phyloP scores from a whole-genome alignment of 2,329 filamentous ascomycete species.

The Didymosphaeria variabile region DNA sequence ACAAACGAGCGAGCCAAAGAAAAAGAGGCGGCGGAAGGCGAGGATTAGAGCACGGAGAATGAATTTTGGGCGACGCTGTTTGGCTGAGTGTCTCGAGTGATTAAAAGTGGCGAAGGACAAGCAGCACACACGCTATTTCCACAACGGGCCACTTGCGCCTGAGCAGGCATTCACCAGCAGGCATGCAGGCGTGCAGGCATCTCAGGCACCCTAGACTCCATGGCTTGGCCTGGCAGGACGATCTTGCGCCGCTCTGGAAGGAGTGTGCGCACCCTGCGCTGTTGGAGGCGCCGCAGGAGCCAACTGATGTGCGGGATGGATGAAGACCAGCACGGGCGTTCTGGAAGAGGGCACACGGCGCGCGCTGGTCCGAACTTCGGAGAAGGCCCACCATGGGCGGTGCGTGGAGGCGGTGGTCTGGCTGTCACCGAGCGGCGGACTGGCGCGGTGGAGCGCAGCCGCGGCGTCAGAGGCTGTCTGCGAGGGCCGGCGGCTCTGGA shows the following conservation, averaged over 20 bases:
- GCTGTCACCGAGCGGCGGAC: conserved; percentile 15
- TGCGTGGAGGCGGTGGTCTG: conserved; percentile 9
- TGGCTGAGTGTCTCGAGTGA: conserved; percentile 46
- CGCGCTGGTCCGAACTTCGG: conserved; percentile 16
- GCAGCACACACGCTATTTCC: conserved; percentile 40
- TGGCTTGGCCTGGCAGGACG: conserved; percentile 41
- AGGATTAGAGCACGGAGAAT: conserved; percentile 41
- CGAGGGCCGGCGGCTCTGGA: conserved; percentile 20
- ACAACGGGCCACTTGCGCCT: conserved; percentile 30
- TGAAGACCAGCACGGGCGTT: conserved; percentile 25
- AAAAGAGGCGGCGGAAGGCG: conserved; percentile 40
- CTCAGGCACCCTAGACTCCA: not conserved
- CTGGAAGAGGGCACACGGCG: conserved; percentile 16
- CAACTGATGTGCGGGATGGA: conserved; percentile 53
- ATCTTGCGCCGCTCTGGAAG: conserved; percentile 46
- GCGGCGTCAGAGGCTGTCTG: conserved; percentile 30
- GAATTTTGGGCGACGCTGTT: conserved; percentile 44
- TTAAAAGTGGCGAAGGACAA: conserved; percentile 51
- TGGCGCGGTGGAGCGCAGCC: conserved; percentile 12
- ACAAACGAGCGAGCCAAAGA: conserved; percentile 40
- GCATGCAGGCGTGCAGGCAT: conserved; percentile 33
- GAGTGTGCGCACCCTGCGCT: conserved; percentile 37
- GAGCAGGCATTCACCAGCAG: conserved; percentile 40
- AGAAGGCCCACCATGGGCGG: conserved; percentile 26
- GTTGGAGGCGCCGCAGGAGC: conserved; percentile 46